Evolutionary conservation across 129 eudicot species (phyloP).

Genomic region (Escallonia herrerae): DNA sequence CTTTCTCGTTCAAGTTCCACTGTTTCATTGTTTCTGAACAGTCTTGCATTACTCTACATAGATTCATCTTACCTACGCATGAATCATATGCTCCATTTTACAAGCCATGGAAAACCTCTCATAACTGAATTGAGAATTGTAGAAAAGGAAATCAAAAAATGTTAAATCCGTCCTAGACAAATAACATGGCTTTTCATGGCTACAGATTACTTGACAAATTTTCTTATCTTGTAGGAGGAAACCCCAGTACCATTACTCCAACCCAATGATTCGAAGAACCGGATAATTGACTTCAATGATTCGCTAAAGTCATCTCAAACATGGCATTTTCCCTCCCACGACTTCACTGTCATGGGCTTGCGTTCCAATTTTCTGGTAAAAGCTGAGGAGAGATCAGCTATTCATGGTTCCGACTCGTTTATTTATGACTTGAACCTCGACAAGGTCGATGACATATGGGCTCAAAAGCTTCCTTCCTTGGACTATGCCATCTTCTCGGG

Average conservation of each 20-base stretch:
- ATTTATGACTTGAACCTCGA: slow-evolving; percentile 35
- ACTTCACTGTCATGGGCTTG: slow-evolving; percentile 41
- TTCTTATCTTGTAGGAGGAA: slow-evolving; percentile 20
- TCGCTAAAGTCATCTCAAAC: slow-evolving; percentile 25
- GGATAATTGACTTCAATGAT: slow-evolving; percentile 9
- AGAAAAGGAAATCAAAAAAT: too few relatives aligned
- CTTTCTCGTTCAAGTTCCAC: too few relatives aligned
- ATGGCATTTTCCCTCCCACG: slow-evolving; percentile 41
- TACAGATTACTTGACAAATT: too few relatives aligned
- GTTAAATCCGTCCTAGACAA: too few relatives aligned
- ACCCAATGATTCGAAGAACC: slow-evolving; percentile 20
- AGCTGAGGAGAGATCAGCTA: slow-evolving; percentile 16
- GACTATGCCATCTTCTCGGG: slow-evolving; percentile 34
- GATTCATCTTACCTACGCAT: too few relatives aligned
- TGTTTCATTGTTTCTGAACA: too few relatives aligned
- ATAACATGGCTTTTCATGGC: too few relatives aligned
- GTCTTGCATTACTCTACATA: too few relatives aligned
- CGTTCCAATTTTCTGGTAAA: slow-evolving; percentile 50
- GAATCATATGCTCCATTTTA: too few relatives aligned
- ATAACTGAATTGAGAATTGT: too few relatives aligned
- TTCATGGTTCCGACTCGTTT: slow-evolving; percentile 32
- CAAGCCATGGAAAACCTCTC: too few relatives aligned
- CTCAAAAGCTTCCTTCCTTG: slow-evolving; percentile 25
- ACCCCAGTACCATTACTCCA: not conserved
- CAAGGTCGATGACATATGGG: slow-evolving; percentile 38